phyloP scores from a whole-genome alignment of 768 basidiomycete genomes.

The Cubamyces sp. region DNA sequence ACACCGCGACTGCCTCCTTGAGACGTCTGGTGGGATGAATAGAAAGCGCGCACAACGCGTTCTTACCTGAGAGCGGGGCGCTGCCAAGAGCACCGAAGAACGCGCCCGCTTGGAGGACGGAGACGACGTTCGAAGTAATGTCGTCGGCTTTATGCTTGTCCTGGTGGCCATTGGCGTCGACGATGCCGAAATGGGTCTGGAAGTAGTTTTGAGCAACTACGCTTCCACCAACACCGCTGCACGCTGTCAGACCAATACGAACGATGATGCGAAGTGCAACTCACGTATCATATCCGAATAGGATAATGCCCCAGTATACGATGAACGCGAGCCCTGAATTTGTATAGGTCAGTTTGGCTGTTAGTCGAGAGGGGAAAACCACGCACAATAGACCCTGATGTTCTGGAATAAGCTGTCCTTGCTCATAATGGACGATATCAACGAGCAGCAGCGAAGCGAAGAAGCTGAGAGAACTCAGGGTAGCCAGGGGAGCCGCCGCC shows the following conservation, averaged over 20 bases:
- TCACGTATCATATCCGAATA: constrained; percentile 82
- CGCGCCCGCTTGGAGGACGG: constrained; percentile 83
- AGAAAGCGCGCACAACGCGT: no score
- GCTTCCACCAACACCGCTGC: constrained; percentile 67
- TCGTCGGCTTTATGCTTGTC: constrained; percentile 46
- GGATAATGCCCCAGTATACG: constrained; percentile 78
- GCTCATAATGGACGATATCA: neutral
- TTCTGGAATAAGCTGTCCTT: constrained; percentile 48
- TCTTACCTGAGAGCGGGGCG: constrained; percentile 68
- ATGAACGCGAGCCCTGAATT: constrained; percentile 70
- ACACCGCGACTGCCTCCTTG: neutral
- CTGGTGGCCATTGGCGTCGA: constrained; percentile 44
- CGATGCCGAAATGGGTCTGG: constrained; percentile 61
- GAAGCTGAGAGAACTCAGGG: neutral
- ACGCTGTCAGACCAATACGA: neutral
- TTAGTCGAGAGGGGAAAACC: neutral
- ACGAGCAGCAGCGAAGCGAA: neutral
- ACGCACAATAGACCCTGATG: constrained; percentile 66
- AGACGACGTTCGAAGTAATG: constrained; percentile 84
- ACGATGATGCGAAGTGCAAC: constrained; percentile 27
- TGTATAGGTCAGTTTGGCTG: neutral
- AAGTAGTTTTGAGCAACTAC: constrained; percentile 72
- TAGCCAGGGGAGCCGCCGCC: neutral
- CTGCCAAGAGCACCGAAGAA: constrained; percentile 84
- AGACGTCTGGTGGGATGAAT: no score